Evolutionary conservation across 768 basidiomycete genomes (phyloP).

Genomic region (Serpula lacrymans): DNA sequence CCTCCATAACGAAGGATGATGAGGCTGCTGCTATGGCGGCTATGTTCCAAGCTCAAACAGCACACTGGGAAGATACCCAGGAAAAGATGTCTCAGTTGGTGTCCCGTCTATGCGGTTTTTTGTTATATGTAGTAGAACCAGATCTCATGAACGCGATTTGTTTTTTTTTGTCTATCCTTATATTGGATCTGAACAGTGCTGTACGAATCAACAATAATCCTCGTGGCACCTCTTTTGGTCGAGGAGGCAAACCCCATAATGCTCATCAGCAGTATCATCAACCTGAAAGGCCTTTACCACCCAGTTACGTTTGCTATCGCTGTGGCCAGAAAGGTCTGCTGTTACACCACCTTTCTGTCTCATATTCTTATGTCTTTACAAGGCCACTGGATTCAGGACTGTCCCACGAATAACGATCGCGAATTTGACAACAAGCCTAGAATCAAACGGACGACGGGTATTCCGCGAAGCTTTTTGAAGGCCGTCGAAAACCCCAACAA

Average conservation of each 20-base stretch:
- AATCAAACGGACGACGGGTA: constrained; percentile 97
- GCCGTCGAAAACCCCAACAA: constrained; percentile 85
- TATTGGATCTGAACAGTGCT: constrained; percentile 46
- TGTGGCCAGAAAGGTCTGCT: constrained; percentile 92
- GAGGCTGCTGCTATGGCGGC: constrained; percentile 97
- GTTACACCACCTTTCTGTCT: not conserved
- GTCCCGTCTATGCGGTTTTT: constrained; percentile 53
- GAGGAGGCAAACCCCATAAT: constrained; percentile 57
- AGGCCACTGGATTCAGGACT: constrained; percentile 99
- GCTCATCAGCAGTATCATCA: constrained; percentile 49
- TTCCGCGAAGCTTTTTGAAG: constrained; percentile 95
- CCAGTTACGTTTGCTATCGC: constrained; percentile 97
- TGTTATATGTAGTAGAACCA: constrained; percentile 42
- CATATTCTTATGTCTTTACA: constrained; percentile 5
- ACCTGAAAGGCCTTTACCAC: constrained; percentile 77
- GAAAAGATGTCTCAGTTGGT: constrained; percentile 99
- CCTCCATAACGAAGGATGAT: constrained; percentile 56
- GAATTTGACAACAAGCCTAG: constrained; percentile 93
- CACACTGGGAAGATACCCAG: constrained; percentile 98
- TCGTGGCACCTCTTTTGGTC: constrained; percentile 60
- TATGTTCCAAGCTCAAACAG: constrained; percentile 92
- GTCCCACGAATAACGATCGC: constrained; percentile 95
- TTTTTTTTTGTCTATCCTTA: constrained; percentile 20
- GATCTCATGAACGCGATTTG: no score
- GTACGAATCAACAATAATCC: constrained; percentile 62